phyloP scores from a whole-genome alignment of 1,284 basidiomycete genomes.

The Ustilago vetiveriae region DNA sequence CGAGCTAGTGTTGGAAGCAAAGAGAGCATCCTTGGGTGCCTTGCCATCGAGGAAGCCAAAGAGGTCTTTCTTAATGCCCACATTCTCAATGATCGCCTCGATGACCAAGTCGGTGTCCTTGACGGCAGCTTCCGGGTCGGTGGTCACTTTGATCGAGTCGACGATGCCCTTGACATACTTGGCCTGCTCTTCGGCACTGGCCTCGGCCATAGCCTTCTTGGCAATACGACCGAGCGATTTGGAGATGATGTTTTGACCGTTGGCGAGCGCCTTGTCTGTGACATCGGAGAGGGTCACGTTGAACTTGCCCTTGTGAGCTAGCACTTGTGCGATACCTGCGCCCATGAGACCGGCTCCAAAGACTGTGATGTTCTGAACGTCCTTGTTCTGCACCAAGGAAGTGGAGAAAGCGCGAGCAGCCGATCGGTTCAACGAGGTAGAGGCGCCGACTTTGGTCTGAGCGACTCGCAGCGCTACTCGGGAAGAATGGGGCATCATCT shows the following conservation, averaged over 20 bases:
- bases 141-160: conserved; percentile 70
- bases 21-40: conserved; percentile 70
- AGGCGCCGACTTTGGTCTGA: conserved; percentile 9
- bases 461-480: conserved; percentile 24
- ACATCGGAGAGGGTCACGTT: conserved; percentile 68
- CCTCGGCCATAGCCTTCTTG: conserved; percentile 70
- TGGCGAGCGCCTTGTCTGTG: conserved; percentile 68
- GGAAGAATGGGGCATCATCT: conserved; percentile 35
- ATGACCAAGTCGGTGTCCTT: conserved; percentile 71
- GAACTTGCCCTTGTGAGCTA: conserved; percentile 65
- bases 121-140: conserved; percentile 70
- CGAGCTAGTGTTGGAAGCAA: conserved; percentile 73
- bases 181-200: conserved; percentile 68
- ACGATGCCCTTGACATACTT: conserved; percentile 68
- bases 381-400: conserved; percentile 53
- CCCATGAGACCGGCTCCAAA: conserved; percentile 67
- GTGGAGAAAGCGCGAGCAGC: conserved; percentile 52
- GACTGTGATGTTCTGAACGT: conserved; percentile 66
- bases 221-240: conserved; percentile 71
- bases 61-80: conserved; percentile 72
- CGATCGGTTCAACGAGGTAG: conserved; percentile 18
- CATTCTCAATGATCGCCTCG: conserved; percentile 73
- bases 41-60: conserved; percentile 71
- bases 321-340: conserved; percentile 65
- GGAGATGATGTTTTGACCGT: conserved; percentile 71